These are phyloP conservation scores for Colletotrichum liaoningense DNA, from an alignment of 2,329 filamentous ascomycete species.

Conservation along the genomic window DNA sequence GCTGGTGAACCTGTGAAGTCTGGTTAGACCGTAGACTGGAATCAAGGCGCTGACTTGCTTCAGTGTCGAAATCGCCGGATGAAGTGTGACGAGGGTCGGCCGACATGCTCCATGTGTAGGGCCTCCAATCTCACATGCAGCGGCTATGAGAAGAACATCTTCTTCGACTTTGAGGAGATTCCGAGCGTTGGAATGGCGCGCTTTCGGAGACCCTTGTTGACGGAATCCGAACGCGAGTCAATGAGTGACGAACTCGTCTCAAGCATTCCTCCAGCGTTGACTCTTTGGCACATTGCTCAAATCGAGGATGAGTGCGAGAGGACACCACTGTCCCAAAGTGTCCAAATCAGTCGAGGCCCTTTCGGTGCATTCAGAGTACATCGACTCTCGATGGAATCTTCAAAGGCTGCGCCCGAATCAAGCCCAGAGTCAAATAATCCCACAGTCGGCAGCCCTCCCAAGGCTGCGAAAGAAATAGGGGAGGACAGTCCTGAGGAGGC, in stretches of 20 bases:
- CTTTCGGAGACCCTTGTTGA: slow-evolving; percentile 50
- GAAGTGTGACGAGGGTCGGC: slow-evolving; percentile 51
- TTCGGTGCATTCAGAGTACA: neutral
- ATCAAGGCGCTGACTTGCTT: slow-evolving; percentile 3
- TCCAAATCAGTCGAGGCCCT: neutral
- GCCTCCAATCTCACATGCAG: slow-evolving; percentile 43
- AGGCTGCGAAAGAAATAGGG: neutral
- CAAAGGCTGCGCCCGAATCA: neutral
- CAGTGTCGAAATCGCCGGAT: slow-evolving; percentile 50
- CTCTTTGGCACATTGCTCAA: slow-evolving; percentile 33
- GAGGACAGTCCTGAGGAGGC: neutral
- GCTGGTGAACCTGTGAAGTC: neutral
- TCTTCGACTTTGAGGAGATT: slow-evolving; percentile 41
- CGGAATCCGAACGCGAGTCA: slow-evolving; percentile 46
- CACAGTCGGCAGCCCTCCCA: neutral
- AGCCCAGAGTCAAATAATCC: neutral
- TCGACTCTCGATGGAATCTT: neutral
- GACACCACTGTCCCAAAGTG: neutral
- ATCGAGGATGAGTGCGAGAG: slow-evolving; percentile 43
- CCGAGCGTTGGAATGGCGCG: slow-evolving; percentile 41
- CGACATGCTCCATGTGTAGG: slow-evolving; percentile 46
- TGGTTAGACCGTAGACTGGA: neutral
- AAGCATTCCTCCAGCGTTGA: slow-evolving; percentile 41
- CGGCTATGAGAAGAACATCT: slow-evolving; percentile 50
- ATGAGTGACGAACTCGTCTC: slow-evolving; percentile 49